Evolutionary conservation across 495 filamentous ascomycete genomes (phyloP), one percentile per base, ranked within the genome.

Genomic region (Aspergillus taichungensis): DNA sequence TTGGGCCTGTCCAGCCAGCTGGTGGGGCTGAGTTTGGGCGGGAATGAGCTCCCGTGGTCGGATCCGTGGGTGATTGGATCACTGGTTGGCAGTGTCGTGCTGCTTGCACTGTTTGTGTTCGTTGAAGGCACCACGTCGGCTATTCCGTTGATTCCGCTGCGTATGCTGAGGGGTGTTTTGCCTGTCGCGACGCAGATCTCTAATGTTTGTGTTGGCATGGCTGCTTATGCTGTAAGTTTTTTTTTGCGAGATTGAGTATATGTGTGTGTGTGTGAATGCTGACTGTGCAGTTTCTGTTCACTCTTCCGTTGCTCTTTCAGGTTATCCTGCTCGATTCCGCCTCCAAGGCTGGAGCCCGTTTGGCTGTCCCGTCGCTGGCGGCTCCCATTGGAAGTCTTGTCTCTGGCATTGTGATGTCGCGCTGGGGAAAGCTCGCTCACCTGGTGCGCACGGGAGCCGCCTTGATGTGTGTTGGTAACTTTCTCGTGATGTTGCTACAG

Each of bases 251-350:
- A n/a, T n/a, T n/a, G n/a, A n/a, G n/a, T n/a, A n/a, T n/a, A n/a
- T n/a, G n/a, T n/a, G 18, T 24, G 18, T 24, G 18, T 2, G 18
- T 24, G 18, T 24, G 18, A 24, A 24, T 24, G 18, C 18, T 49
- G 35, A 51, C 28, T 30, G 14, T 12, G 1, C 42, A 84, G 79
- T 84, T 79, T 47, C 73, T 84, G 35, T 84, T 84, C 54, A 77
- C 73, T 8, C 71, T 83, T 2, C 79, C 80, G 4, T 59, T 84
- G 10, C 77, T 81, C 42, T 83, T 83, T 56, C 79, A 83, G 50
- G 72, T 80, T 1, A 72, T 83, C 8, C 62, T 82, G 9, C 64
- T 76, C 2, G 80, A 84, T 30, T 78, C 76, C 5, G 73, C 80
- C 5, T 75, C 76, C 5, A 77, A 71, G 43, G 78, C 80, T 3